These are phyloP conservation scores for Chlorencoelia australis DNA, from an alignment of 2,329 filamentous ascomycete species.

Conservation along the genomic window DNA sequence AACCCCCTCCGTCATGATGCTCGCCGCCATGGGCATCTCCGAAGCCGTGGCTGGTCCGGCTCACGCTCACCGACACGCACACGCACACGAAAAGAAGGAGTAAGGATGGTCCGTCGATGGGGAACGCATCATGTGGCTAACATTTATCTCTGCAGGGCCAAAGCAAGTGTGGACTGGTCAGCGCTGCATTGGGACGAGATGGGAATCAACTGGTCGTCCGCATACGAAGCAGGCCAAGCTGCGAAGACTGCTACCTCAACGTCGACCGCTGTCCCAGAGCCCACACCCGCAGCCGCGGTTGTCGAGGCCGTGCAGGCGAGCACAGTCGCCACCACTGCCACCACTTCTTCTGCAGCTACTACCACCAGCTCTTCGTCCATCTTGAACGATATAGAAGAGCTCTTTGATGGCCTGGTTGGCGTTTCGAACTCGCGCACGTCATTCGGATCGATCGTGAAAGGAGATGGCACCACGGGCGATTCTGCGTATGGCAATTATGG, in stretches of 20 bases:
- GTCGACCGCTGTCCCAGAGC: neutral
- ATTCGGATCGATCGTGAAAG: slow-evolving; percentile 12
- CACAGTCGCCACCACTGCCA: slow-evolving; percentile 1
- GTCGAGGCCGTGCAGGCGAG: neutral
- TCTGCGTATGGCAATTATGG: slow-evolving; percentile 20
- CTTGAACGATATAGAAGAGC: slow-evolving; percentile 1
- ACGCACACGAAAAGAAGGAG: slow-evolving; percentile 24
- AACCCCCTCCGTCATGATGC: slow-evolving; percentile 18
- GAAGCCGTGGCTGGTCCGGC: slow-evolving; percentile 25
- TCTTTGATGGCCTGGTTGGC: slow-evolving; percentile 17
- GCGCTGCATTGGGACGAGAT: slow-evolving; percentile 20
- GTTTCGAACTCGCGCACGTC: slow-evolving; percentile 13
- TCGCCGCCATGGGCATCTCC: slow-evolving; percentile 23
- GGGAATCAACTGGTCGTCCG: slow-evolving; percentile 21
- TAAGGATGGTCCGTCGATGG: slow-evolving; percentile 10
- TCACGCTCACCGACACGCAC: slow-evolving; percentile 21
- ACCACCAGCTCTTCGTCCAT: neutral
- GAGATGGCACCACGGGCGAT: slow-evolving; percentile 6
- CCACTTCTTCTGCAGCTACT: slow-evolving; percentile 3
- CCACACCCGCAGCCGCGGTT: slow-evolving; percentile 4
- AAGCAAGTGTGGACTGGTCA: slow-evolving; percentile 17
- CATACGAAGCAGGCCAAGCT: slow-evolving; percentile 16
- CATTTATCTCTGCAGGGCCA: no score
- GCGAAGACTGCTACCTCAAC: slow-evolving; percentile 1
- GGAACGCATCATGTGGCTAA: slow-evolving; percentile 6